A percentile compares a stretch with the other conserved stretches of the same genome.
phyloP scores from a whole-genome alignment of 1,284 basidiomycete species.

The Trichosporon faecale region DNA sequence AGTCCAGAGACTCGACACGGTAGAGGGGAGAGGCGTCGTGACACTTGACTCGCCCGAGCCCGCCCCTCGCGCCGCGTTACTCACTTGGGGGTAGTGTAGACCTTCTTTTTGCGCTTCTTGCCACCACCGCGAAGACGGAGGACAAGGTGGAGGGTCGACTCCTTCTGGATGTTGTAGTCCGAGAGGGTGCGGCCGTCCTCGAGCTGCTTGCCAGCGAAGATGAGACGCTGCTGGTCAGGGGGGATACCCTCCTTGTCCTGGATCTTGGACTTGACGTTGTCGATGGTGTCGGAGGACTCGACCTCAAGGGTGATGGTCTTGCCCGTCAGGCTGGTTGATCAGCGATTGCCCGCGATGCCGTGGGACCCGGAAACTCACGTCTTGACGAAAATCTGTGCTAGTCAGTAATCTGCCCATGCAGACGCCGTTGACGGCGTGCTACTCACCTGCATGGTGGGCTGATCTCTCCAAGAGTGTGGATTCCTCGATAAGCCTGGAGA shows the following conservation, averaged over 20 bases:
- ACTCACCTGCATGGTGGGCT: slow-evolving; percentile 11
- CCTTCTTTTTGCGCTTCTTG: slow-evolving; percentile 94
- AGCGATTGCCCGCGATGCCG: not conserved
- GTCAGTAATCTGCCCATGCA: not conserved
- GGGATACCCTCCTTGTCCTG: slow-evolving; percentile 89
- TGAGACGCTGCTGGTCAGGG: slow-evolving; percentile 88
- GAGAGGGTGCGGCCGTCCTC: slow-evolving; percentile 86
- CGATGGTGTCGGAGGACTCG: slow-evolving; percentile 86
- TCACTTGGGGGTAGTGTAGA: slow-evolving; percentile 86
- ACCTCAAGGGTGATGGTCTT: slow-evolving; percentile 96
- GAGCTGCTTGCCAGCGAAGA: slow-evolving; percentile 98
- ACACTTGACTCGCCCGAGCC: too few relatives aligned
- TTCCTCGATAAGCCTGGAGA: slow-evolving; percentile 11
- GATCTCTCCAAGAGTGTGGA: slow-evolving; percentile 11
- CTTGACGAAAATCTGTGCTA: slow-evolving; percentile 40
- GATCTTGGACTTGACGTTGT: slow-evolving; percentile 96
- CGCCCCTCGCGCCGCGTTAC: not conserved
- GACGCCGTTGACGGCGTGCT: not conserved
- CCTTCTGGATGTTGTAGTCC: slow-evolving; percentile 96
- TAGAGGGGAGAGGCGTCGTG: too few relatives aligned
- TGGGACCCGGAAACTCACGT: slow-evolving; percentile 26
- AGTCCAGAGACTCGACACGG: too few relatives aligned
- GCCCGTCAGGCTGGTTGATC: slow-evolving; percentile 74
- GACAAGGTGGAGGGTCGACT: slow-evolving; percentile 92
- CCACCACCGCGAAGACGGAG: slow-evolving; percentile 81